phyloP scores from a whole-genome alignment of 129 eudicot species.

The Helianthus annuus region HanXRQr2.0-SUNRISE NC_035441.2:118337299-118337798 shows the following conservation, averaged over 20 bases:
- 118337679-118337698: no score
- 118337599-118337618: constrained; percentile 55
- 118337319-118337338: constrained; percentile 52
- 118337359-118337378: constrained; percentile 47
- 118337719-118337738: constrained; percentile 24
- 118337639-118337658: constrained; percentile 14
- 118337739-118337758: background rate
- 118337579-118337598: constrained; percentile 81
- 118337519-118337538: constrained; percentile 62
- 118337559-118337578: constrained; percentile 67
- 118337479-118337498: constrained; percentile 59
- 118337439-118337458: constrained; percentile 31
- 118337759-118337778: constrained; percentile 13
- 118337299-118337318: constrained; percentile 38
- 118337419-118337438: constrained; percentile 22
- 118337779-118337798: background rate
- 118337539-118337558: constrained; percentile 34
- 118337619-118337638: constrained; percentile 76
- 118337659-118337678: no score
- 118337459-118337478: constrained; percentile 38
- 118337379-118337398: constrained; percentile 31
- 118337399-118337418: constrained; percentile 32
- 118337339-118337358: constrained; percentile 62
- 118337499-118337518: constrained; percentile 54
- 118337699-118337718: background rate